These are phyloP conservation scores for Pelagomonas calceolata DNA, from an alignment of 108 stramenopile genomes.

Conservation along the genomic window DNA sequence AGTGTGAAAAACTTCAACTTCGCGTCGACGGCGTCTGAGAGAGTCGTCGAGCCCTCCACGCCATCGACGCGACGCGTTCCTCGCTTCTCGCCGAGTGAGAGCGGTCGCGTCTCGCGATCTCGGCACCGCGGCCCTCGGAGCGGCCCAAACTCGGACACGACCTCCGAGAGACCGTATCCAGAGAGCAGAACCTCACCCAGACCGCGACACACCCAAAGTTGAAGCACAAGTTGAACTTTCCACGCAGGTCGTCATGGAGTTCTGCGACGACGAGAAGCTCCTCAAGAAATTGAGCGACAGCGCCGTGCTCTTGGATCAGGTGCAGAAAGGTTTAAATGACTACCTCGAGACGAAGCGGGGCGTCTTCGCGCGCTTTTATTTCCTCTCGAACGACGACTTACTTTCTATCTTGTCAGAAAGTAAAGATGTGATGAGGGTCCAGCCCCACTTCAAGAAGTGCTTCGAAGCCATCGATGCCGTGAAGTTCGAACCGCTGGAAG, in stretches of 20 bases:
- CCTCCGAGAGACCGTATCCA: too few species aligned
- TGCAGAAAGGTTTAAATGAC: conserved; percentile 49
- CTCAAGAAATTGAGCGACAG: conserved; percentile 43
- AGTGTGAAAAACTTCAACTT: too few species aligned
- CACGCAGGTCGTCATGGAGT: conserved; percentile 44
- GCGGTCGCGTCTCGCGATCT: too few species aligned
- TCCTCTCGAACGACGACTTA: conserved; percentile 56
- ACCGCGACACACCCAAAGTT: background rate
- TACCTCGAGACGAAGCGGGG: conserved; percentile 57
- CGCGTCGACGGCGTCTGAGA: too few species aligned
- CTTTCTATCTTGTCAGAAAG: conserved; percentile 50
- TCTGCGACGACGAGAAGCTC: conserved; percentile 46
- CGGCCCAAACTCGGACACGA: too few species aligned
- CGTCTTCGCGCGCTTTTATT: conserved; percentile 53
- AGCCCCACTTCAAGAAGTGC: conserved; percentile 58
- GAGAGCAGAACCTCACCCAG: too few species aligned
- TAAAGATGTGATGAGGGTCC: conserved; percentile 50
- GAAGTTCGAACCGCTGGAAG: conserved; percentile 18
- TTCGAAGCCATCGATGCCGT: conserved; percentile 49
- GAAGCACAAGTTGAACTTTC: too few species aligned
- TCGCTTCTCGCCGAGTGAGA: too few species aligned
- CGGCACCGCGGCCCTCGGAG: too few species aligned
- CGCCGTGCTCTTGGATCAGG: conserved; percentile 43
- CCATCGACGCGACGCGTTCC: too few species aligned
- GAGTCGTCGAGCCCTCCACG: too few species aligned